phyloP scores from a whole-genome alignment of 2,329 filamentous ascomycete genomes.

The Rhynchosporium agropyri region DNA sequence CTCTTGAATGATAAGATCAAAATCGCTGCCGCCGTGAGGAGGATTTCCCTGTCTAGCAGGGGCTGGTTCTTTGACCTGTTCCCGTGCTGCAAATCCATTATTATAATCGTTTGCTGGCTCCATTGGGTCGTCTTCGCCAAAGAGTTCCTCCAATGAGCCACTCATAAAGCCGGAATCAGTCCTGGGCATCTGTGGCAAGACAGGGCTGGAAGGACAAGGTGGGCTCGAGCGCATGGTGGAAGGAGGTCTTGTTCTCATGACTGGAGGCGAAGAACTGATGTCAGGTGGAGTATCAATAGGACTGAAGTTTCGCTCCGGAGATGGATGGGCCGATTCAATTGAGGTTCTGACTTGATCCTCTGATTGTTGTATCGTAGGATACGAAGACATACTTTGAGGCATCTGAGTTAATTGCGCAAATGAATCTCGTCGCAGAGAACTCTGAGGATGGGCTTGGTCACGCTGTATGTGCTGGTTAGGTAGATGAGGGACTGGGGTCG shows the following conservation, averaged over 20 bases:
- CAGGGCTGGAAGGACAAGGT: slow-evolving; percentile 64
- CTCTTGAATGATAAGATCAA: slow-evolving; percentile 43
- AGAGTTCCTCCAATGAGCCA: slow-evolving; percentile 60
- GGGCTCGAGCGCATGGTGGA: slow-evolving; percentile 73
- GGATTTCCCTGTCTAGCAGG: slow-evolving; percentile 18
- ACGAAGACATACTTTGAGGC: slow-evolving; percentile 46
- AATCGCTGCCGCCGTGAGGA: slow-evolving; percentile 26
- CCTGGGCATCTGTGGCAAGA: slow-evolving; percentile 58
- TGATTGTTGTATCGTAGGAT: slow-evolving; percentile 42
- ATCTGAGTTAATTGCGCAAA: slow-evolving; percentile 50
- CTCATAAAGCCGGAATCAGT: slow-evolving; percentile 85
- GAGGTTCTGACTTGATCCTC: slow-evolving; percentile 41
- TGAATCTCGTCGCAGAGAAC: slow-evolving; percentile 63
- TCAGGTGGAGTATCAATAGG: slow-evolving; percentile 72
- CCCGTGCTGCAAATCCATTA: slow-evolving; percentile 33
- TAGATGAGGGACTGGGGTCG: slow-evolving; percentile 68
- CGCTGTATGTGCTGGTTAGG: slow-evolving; percentile 44
- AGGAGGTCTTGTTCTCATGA: slow-evolving; percentile 65
- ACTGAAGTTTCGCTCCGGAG: slow-evolving; percentile 52
- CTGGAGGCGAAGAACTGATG: slow-evolving; percentile 87
- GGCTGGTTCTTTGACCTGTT: slow-evolving; percentile 38
- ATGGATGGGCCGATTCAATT: slow-evolving; percentile 51
- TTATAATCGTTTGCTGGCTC: slow-evolving; percentile 45
- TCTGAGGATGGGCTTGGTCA: slow-evolving; percentile 44
- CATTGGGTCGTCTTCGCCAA: slow-evolving; percentile 56